phyloP scores from a whole-genome alignment of 768 basidiomycete genomes.

The Agrocybe pediades region DNA sequence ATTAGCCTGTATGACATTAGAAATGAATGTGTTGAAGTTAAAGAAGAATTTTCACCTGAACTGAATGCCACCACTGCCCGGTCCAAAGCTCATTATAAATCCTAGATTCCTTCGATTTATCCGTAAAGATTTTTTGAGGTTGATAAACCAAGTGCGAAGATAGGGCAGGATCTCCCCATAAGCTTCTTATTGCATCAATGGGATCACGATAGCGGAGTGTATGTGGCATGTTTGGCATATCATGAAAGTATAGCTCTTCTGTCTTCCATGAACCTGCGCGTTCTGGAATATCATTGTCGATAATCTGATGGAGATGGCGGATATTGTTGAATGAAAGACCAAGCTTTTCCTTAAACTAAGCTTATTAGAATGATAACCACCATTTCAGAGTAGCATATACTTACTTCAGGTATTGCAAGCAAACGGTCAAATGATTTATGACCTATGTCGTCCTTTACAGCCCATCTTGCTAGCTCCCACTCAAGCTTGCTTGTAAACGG shows the following conservation, averaged over 20 bases:
- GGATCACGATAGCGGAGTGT: slow-evolving; percentile 22
- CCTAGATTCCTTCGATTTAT: too few relatives aligned
- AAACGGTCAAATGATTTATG: too few relatives aligned
- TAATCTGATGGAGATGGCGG: slow-evolving; percentile 17
- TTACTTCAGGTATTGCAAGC: too few relatives aligned
- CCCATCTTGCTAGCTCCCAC: too few relatives aligned
- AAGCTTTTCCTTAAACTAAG: slow-evolving; percentile 22
- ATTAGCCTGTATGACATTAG: background rate
- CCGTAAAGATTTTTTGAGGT: slow-evolving; percentile 24
- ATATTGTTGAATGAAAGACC: slow-evolving; percentile 25
- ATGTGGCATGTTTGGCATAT: slow-evolving; percentile 16
- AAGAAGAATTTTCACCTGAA: slow-evolving; percentile 15
- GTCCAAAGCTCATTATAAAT: slow-evolving; percentile 14
- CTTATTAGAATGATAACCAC: too few relatives aligned
- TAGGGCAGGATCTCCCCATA: slow-evolving; percentile 30
- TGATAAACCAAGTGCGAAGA: slow-evolving; percentile 19
- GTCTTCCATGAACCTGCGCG: slow-evolving; percentile 22
- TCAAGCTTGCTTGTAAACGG: too few relatives aligned
- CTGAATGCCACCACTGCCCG: slow-evolving; percentile 8
- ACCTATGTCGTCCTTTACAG: too few relatives aligned
- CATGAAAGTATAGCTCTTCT: slow-evolving; percentile 18
- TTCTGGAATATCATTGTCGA: slow-evolving; percentile 21
- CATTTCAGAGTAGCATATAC: too few relatives aligned
- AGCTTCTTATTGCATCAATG: slow-evolving; percentile 25
- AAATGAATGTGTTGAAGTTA: slow-evolving; percentile 14